Conservation (phyloP, 148 eudicot genomes). For the Rhododendron ferrugineum region DNA sequence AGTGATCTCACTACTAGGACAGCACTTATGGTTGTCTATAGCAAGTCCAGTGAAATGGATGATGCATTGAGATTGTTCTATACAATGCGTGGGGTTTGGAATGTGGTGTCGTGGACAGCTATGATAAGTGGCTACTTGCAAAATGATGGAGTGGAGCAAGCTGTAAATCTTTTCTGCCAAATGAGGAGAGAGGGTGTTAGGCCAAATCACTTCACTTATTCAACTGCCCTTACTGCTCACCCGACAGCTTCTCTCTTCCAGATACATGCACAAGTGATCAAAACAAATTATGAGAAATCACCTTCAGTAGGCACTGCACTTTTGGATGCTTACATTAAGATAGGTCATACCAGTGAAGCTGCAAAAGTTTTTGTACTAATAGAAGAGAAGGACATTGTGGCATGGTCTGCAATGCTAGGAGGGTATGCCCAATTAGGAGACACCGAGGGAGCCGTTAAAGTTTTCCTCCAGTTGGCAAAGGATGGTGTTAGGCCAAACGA, state of each 20-base stretch:
- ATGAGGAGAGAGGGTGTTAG: conserved; percentile 64
- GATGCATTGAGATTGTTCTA: conserved; percentile 60
- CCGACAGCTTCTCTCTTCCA: conserved; percentile 53
- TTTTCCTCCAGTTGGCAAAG: conserved; percentile 43
- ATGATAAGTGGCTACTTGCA: conserved; percentile 82
- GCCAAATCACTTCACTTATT: conserved; percentile 81
- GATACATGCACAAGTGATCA: conserved; percentile 70
- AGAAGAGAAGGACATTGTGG: conserved; percentile 64
- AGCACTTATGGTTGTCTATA: conserved; percentile 72
- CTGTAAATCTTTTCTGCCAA: conserved; percentile 49
- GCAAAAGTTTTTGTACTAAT: conserved; percentile 55
- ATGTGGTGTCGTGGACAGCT: conserved; percentile 92
- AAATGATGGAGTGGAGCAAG: conserved; percentile 47
- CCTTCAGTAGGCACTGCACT: conserved; percentile 86
- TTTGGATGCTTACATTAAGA: conserved; percentile 71
- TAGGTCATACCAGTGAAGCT: conserved; percentile 56
- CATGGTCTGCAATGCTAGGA: conserved; percentile 95
- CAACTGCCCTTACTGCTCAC: conserved; percentile 67
- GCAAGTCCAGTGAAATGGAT: conserved; percentile 58
- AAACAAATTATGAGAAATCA: conserved; percentile 49
- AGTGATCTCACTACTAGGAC: conserved; percentile 57
- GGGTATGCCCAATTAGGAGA: conserved; percentile 80
- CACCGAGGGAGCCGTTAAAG: conserved; percentile 54
- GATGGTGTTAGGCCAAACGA: conserved; percentile 68
- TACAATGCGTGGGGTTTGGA: conserved; percentile 39